Conservation (phyloP, 2,329 filamentous ascomycete genomes). For the Alternaria rosae region DNA sequence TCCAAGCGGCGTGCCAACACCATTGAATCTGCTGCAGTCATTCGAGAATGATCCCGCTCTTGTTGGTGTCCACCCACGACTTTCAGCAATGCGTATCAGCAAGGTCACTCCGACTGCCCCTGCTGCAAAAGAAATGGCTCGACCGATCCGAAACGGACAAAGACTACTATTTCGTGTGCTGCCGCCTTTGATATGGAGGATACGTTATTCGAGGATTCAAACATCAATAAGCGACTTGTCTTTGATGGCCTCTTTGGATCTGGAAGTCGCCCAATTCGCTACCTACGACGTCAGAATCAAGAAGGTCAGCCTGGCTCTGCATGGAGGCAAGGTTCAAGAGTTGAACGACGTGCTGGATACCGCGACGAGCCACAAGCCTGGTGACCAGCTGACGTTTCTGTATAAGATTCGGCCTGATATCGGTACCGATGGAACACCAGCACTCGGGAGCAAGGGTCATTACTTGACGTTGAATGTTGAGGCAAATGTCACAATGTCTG, state of each 20-base stretch:
- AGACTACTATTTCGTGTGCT: conserved; percentile 69
- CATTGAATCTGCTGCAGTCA: conserved; percentile 78
- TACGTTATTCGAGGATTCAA: conserved; percentile 74
- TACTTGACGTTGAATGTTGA: conserved; percentile 66
- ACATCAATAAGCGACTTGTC: conserved; percentile 60
- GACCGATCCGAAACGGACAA: conserved; percentile 70
- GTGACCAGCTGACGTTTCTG: conserved; percentile 78
- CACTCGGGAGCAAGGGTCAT: conserved; percentile 51
- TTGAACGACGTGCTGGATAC: conserved; percentile 55
- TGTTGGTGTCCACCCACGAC: conserved; percentile 66
- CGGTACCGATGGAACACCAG: conserved; percentile 56
- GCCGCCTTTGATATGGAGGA: conserved; percentile 74
- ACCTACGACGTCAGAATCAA: conserved; percentile 71
- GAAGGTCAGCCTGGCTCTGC: conserved; percentile 64
- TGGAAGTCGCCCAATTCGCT: conserved; percentile 76
- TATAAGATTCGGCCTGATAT: conserved; percentile 65
- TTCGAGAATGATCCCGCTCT: conserved; percentile 72
- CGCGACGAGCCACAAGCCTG: conserved; percentile 69
- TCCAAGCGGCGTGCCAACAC: conserved; percentile 71
- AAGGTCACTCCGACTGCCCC: conserved; percentile 74
- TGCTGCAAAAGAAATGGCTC: conserved; percentile 65
- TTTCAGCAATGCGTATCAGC: conserved; percentile 78
- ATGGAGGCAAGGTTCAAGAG: conserved; percentile 66
- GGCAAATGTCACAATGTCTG: conserved; percentile 65
- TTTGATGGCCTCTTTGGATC: conserved; percentile 73